These are phyloP conservation scores for Melampsora larici-populina DNA, from an alignment of 1,284 basidiomycete species.

Conservation along the genomic window DNA sequence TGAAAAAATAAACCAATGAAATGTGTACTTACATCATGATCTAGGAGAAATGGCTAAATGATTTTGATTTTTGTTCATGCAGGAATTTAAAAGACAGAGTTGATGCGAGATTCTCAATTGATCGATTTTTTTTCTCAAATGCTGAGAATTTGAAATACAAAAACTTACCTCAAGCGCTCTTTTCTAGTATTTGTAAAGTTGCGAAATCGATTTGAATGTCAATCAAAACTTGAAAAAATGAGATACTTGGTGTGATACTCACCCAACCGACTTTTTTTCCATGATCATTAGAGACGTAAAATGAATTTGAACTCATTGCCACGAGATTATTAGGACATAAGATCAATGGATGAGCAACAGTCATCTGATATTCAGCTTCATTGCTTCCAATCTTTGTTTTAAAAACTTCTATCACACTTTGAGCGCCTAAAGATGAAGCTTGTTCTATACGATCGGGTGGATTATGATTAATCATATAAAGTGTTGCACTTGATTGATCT, in stretches of 20 bases:
- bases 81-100: no score
- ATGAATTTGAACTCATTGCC: constrained; percentile 11
- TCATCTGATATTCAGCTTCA: constrained; percentile 20
- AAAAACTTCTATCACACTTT: constrained; percentile 39
- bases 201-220: neutral
- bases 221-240: neutral
- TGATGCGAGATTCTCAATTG: no score
- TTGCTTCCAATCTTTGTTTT: constrained; percentile 21
- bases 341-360: constrained; percentile 23
- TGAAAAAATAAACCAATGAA: neutral
- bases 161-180: neutral
- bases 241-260: neutral
- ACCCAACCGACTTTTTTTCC: constrained; percentile 19
- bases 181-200: neutral
- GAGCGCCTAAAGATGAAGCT: constrained; percentile 11
- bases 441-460: constrained; percentile 3
- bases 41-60: neutral
- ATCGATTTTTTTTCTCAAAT: no score
- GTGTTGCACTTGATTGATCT: constrained; percentile 5
- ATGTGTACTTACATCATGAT: neutral
- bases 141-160: no score
- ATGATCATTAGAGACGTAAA: constrained; percentile 41
- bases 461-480: constrained; percentile 39
- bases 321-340: constrained; percentile 34
- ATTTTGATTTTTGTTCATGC: no score